Conservation (phyloP, 176 grass and related monocot genomes). For the Juncus inflexus region DNA sequence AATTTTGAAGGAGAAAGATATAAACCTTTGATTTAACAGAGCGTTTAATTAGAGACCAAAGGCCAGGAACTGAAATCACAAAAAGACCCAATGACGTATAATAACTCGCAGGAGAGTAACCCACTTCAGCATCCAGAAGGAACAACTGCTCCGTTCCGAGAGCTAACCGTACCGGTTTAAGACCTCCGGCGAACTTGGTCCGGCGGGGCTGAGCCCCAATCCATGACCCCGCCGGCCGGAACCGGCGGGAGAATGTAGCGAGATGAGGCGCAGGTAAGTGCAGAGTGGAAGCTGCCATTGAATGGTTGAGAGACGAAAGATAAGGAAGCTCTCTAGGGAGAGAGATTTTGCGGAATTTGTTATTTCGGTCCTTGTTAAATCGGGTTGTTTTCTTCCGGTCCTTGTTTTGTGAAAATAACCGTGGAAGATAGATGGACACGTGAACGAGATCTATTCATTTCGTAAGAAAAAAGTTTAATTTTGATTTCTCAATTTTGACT, state of each 20-base stretch:
- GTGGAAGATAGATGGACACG: conserved; percentile 7
- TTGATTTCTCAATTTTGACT: too few species aligned
- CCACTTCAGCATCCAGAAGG: conserved; percentile 52
- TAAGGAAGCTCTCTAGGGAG: background rate
- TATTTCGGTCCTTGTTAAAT: conserved; percentile 16
- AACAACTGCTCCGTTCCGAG: conserved; percentile 46
- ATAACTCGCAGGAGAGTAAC: conserved; percentile 96
- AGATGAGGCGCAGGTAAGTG: conserved; percentile 7
- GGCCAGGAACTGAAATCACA: conserved; percentile 89
- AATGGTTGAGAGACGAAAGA: conserved; percentile 13
- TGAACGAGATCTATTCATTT: background rate
- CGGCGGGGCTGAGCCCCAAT: background rate
- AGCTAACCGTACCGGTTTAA: conserved; percentile 35
- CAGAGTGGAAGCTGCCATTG: conserved; percentile 34
- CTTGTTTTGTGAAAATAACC: background rate
- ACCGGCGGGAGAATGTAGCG: background rate
- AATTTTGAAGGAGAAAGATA: background rate
- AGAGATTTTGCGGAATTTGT: conserved; percentile 9
- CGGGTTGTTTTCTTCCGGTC: conserved; percentile 4
- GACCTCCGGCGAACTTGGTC: background rate
- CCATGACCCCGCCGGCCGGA: conserved; percentile 2
- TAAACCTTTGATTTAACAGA: conserved; percentile 97
- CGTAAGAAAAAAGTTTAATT: too few species aligned
- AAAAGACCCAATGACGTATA: conserved; percentile 95
- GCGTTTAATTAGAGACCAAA: conserved; percentile 99